Conservation (phyloP, 441 rosid genomes). For the Arabidopsis lyrata region DNA sequence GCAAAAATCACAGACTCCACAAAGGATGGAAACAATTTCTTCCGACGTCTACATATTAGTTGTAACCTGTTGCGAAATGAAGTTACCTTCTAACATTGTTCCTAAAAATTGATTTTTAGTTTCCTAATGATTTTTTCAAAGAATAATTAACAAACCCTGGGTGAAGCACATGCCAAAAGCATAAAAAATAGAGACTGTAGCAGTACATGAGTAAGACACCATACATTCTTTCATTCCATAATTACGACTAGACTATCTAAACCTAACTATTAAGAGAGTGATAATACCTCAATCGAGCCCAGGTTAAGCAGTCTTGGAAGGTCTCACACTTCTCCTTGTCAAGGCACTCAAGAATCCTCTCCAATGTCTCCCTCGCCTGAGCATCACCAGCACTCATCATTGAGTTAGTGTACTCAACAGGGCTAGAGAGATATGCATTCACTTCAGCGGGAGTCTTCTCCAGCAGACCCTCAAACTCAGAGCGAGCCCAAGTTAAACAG, state of each 20-base stretch:
- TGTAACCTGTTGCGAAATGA: not conserved
- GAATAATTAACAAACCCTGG: not conserved
- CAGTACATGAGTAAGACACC: not conserved
- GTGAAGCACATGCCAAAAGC: not conserved
- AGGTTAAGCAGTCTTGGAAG: constrained; percentile 82
- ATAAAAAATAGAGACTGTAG: not conserved
- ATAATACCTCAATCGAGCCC: constrained; percentile 85
- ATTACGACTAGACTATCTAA: constrained; percentile 1
- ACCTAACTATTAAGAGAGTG: constrained; percentile 16
- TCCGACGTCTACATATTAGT: not conserved
- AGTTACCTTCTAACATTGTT: constrained; percentile 11
- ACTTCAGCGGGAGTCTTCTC: constrained; percentile 95
- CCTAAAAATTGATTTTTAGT: not conserved
- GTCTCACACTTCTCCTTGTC: constrained; percentile 75
- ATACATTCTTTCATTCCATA: not conserved
- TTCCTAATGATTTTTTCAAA: not conserved
- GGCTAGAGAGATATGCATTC: constrained; percentile 78
- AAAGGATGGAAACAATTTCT: not conserved
- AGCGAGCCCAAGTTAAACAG: constrained; percentile 95
- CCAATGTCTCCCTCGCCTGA: constrained; percentile 86
- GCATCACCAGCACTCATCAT: constrained; percentile 95
- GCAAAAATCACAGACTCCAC: not conserved
- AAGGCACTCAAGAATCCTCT: constrained; percentile 86
- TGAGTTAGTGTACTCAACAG: constrained; percentile 68
- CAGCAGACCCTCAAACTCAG: constrained; percentile 93